Evolutionary conservation across 2,329 filamentous ascomycete species (phyloP), one percentile per base, ranked within the genome.

Genomic region (Parafenestella ontariensis): DNA sequence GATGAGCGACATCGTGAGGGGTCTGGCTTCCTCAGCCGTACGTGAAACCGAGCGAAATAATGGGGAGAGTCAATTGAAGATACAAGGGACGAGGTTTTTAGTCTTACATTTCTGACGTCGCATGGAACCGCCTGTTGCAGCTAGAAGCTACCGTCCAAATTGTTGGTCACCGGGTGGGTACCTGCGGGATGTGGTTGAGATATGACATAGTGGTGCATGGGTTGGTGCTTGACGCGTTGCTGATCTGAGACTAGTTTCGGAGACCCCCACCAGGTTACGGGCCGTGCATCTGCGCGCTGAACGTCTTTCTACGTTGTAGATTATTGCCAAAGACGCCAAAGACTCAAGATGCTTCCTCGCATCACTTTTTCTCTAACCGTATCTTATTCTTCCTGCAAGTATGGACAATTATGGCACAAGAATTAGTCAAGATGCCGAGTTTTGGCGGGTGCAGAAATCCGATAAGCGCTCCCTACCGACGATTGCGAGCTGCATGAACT

Each of bases 161-260:
- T 47, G 55, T 61, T 63, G 61, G 51, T 63, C 51, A 61, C 34
- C 46, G 46, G 58, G 54, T 45, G 46, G 49, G 28, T 31, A 24
- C 29, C 34, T 29, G 26, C 49, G 44, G 51, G 29, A 49, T 33
- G 52, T 42, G 29, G 45, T 26, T 46, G n/a, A 24, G 36, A 46
- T 61, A 62, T 64, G 61, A 64, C 61, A 48, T 59, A 52, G 60
- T 45, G 46, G 42, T 58, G 61, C 61, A 59, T 34, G 31, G 52
- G 46, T 33, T 41, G 44, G 17, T 5, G 36, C 18, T 49, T 18
- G 43, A 46, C 49, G 51, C 56, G 44, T 55, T 53, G 49, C 54
- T 52, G 31, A 46, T 57, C 46, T 44, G 40, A 51, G 58, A 51
- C 46, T 61, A 61, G 58, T 34, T 23, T 49, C 48, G 24, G 44